These are phyloP conservation scores for Colletotrichum incanum DNA, from an alignment of 2,329 filamentous ascomycete genomes.

Conservation along the genomic window DNA sequence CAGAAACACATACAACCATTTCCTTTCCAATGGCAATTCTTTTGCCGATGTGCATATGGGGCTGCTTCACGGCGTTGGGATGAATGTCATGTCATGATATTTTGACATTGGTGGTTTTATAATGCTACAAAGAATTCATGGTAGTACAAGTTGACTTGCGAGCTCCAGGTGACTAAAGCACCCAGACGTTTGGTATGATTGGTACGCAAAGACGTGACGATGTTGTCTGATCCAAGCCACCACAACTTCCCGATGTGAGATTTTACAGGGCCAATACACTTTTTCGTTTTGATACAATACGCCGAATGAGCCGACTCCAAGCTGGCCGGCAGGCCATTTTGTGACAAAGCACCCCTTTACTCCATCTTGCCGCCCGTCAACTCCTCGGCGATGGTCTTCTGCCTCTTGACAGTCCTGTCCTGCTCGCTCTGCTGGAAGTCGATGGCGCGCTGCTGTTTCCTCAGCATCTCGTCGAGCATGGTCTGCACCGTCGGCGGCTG, in stretches of 20 bases:
- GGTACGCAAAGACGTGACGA: constrained; percentile 19
- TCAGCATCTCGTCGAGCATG: constrained; percentile 59
- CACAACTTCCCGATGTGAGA: constrained; percentile 23
- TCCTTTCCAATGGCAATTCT: constrained; percentile 28
- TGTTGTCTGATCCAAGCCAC: constrained; percentile 17
- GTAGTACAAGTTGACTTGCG: constrained; percentile 37
- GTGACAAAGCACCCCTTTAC: constrained; percentile 46
- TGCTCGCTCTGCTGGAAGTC: constrained; percentile 53
- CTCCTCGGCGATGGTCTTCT: constrained; percentile 72
- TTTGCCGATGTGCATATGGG: constrained; percentile 39
- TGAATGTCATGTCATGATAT: constrained; percentile 18
- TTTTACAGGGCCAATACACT: constrained; percentile 24
- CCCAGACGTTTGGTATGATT: constrained; percentile 11
- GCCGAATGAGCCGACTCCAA: constrained; percentile 19
- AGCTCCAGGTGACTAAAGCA: constrained; percentile 18
- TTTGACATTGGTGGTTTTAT: constrained; percentile 36
- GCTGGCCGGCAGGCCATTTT: constrained; percentile 26
- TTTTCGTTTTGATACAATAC: constrained; percentile 20
- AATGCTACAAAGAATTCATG: constrained; percentile 43
- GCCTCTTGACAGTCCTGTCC: constrained; percentile 64
- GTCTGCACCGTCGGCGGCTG: constrained; percentile 61
- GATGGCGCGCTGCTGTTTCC: constrained; percentile 42
- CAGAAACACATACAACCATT: constrained; percentile 31
- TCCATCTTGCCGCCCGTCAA: constrained; percentile 73
- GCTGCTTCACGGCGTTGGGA: constrained; percentile 29